Percentiles rank a stretch among this genome's conserved stretches.
These are phyloP conservation scores for Rossbeevera mucosa DNA, from an alignment of 768 basidiomycete species.

Conservation along the genomic window DNA sequence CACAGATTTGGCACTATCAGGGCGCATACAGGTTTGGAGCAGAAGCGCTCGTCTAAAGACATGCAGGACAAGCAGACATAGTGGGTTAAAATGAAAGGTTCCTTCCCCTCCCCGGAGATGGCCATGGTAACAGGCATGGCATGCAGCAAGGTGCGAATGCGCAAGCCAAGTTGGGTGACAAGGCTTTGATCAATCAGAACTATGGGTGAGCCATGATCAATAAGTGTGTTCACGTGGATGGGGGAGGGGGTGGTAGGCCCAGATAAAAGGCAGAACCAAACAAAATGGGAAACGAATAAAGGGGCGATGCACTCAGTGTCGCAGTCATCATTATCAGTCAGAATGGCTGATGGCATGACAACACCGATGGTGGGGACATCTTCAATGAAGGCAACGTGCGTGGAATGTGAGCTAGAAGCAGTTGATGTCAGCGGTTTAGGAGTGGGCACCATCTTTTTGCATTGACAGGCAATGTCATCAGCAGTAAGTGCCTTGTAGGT, in stretches of 20 bases:
- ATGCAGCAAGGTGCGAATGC: not conserved
- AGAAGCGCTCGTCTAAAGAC: not conserved
- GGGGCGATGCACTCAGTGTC: slow-evolving; percentile 5
- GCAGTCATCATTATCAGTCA: not conserved
- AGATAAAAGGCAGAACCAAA: slow-evolving; percentile 7
- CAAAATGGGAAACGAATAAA: slow-evolving; percentile 9
- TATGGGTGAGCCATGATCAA: slow-evolving; percentile 30
- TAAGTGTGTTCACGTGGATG: slow-evolving; percentile 11
- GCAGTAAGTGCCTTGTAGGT: no score
- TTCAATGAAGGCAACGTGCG: no score
- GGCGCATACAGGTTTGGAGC: not conserved
- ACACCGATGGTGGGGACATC: no score
- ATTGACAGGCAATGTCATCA: no score
- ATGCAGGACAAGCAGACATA: not conserved
- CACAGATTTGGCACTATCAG: not conserved
- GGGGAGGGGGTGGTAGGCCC: not conserved
- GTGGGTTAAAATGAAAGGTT: not conserved
- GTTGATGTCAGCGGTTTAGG: no score
- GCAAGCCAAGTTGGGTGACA: not conserved
- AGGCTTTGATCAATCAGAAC: slow-evolving; percentile 26
- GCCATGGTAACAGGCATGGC: not conserved
- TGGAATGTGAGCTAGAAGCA: no score
- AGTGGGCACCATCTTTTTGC: no score
- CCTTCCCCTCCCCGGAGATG: not conserved
- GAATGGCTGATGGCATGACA: not conserved